Evolutionary conservation across 1,284 basidiomycete genomes (phyloP).

Genomic region (Rhizoctonia solani): DNA sequence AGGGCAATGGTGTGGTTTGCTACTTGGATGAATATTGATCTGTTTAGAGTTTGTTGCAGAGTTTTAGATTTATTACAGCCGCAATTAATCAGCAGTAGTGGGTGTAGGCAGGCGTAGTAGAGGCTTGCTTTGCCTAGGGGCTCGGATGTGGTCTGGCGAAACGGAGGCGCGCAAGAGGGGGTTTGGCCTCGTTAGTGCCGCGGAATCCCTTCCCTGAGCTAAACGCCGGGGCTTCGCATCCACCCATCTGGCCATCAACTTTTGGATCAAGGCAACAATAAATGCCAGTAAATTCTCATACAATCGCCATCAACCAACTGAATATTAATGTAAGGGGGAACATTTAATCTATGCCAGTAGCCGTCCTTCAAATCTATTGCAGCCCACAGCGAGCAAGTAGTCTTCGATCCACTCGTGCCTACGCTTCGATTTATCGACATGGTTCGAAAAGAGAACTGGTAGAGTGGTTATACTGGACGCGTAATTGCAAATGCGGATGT

Average conservation of each 20-base stretch:
- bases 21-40: not conserved
- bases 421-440: not conserved
- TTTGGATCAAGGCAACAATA: not conserved
- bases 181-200: constrained; percentile 6
- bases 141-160: constrained; percentile 27
- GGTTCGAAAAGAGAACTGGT: not conserved
- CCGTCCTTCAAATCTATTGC: constrained; percentile 22
- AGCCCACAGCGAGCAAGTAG: constrained; percentile 21
- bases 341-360: not conserved
- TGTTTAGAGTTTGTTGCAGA: constrained; percentile 2
- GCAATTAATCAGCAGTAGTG: constrained; percentile 2
- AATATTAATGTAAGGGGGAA: not conserved
- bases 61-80: not conserved
- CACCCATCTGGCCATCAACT: not conserved
- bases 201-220: constrained; percentile 33
- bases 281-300: not conserved
- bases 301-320: not conserved
- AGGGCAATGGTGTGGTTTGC: not conserved
- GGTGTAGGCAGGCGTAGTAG: not conserved
- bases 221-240: constrained; percentile 33
- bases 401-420: constrained; percentile 14
- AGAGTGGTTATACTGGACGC: constrained; percentile 20
- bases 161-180: constrained; percentile 16
- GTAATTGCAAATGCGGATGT: constrained; percentile 25
- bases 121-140: constrained; percentile 1